Evolutionary conservation across 305 asterid genomes (phyloP).

Genomic region (Fraxinus sp.): DNA sequence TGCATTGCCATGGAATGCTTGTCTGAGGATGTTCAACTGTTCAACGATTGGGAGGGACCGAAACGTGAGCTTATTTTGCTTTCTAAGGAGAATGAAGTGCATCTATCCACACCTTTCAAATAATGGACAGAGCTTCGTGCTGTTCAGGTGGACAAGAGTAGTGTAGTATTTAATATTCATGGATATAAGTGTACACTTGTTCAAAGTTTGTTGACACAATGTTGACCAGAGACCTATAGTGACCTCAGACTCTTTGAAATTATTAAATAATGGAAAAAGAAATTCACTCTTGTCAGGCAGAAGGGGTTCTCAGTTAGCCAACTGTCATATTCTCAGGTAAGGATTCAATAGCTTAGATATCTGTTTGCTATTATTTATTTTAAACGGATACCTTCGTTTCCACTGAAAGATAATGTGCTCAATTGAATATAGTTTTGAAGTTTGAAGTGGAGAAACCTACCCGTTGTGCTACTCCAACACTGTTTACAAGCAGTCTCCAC

Average conservation of each 20-base stretch:
- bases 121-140: constrained; percentile 12
- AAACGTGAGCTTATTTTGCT: constrained; percentile 52
- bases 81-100: constrained; percentile 53
- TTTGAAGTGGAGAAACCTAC: neutral
- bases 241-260: neutral
- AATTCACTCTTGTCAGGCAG: neutral
- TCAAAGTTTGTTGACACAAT: neutral
- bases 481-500: neutral
- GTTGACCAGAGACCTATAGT: neutral
- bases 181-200: constrained; percentile 14
- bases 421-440: neutral
- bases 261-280: neutral
- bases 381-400: neutral
- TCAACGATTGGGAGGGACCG: constrained; percentile 40
- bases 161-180: neutral
- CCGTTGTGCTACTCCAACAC: neutral
- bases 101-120: constrained; percentile 37
- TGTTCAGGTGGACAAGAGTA: constrained; percentile 1
- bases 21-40: constrained; percentile 28
- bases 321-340: constrained; percentile 17
- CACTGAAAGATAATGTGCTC: neutral
- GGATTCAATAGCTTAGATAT: neutral
- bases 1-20: constrained; percentile 64
- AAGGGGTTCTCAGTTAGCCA: neutral
- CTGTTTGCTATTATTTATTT: neutral